Evolutionary conservation across 1,284 basidiomycete genomes (phyloP), one percentile per base, ranked within the genome.

Genomic region (Trichosporon sp.): DNA sequence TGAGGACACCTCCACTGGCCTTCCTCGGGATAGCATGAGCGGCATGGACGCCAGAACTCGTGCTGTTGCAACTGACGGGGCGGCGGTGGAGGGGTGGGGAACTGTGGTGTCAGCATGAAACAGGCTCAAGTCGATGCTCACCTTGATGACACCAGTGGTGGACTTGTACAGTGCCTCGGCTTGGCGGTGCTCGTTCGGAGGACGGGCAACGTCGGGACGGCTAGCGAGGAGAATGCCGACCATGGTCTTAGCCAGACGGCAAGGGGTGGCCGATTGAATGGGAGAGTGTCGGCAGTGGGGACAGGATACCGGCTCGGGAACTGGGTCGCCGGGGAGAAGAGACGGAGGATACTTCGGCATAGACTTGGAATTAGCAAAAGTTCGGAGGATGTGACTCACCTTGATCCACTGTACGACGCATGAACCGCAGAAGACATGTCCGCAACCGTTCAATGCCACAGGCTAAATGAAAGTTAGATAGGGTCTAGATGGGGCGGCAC

Each of bases 281-380:
- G 69, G 69, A 1, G 67, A 19, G 56, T 67, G 59, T 10, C 69
- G 67, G 56, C 69, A 70, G 46, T 70, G 69, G 2, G 69, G 69
- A 27, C 69, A 70, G 1, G 67, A 62, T 36, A 69, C 52, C 37
- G 69, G 69, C 78, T 92, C 90, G 11, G 92, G 84, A 19, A 87
- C 85, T 62, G 92, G 84, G 73, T 86, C 83, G 13, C 87, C 84
- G 4, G 91, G 90, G 29, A 93, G 85, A 54, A 83, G 84, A 76
- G 90, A 90, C 29, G 85, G 86, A 40, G 92, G 84, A 76, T 91
- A 88, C 13, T 84, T 85, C 19, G 90, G 89, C 65, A 91, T 80
- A 56, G 69, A 66, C 69, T 70, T 62, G 14, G 37, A 14, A 59
- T 58, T 32, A 59, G 56, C 37, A 23, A 3, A 23, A 19, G 44